phyloP scores from a whole-genome alignment of 2,329 filamentous ascomycete species.

The Bipolaris bicolor region DNA sequence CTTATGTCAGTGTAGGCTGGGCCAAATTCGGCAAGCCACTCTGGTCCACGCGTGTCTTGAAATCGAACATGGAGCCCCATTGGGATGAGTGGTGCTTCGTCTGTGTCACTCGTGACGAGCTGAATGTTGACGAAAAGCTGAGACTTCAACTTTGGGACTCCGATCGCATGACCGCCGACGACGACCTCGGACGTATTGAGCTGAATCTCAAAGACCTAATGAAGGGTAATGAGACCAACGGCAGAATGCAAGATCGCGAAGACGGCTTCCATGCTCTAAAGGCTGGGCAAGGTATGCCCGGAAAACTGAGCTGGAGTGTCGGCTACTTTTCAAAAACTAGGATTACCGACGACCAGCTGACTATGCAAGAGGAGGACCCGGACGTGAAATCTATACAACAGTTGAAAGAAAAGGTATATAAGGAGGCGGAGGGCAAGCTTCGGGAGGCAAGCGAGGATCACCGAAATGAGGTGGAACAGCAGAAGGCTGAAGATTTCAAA shows the following conservation, averaged over 20 bases:
- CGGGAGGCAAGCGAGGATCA: constrained; percentile 68
- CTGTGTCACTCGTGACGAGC: constrained; percentile 72
- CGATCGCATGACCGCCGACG: constrained; percentile 73
- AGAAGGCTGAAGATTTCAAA: constrained; percentile 70
- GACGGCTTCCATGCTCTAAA: constrained; percentile 72
- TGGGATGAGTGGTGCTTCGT: constrained; percentile 75
- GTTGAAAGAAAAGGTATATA: constrained; percentile 63
- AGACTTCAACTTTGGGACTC: constrained; percentile 78
- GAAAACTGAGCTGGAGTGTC: constrained; percentile 71
- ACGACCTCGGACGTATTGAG: constrained; percentile 76
- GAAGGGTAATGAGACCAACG: constrained; percentile 63
- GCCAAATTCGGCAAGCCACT: constrained; percentile 76
- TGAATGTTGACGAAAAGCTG: constrained; percentile 73
- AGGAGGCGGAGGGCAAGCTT: constrained; percentile 65
- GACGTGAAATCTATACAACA: constrained; percentile 64
- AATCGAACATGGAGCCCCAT: constrained; percentile 68
- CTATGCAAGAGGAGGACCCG: constrained; percentile 65
- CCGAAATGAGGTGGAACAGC: constrained; percentile 68
- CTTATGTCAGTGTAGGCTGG: constrained; percentile 76
- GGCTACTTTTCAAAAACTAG: constrained; percentile 73
- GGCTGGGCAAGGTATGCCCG: constrained; percentile 70
- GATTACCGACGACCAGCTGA: constrained; percentile 67
- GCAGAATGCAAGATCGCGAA: constrained; percentile 66
- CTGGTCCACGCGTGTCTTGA: constrained; percentile 69
- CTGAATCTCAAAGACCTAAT: constrained; percentile 70